Conservation (phyloP, 83 land plant genomes). For the Picea engelmannii region DNA sequence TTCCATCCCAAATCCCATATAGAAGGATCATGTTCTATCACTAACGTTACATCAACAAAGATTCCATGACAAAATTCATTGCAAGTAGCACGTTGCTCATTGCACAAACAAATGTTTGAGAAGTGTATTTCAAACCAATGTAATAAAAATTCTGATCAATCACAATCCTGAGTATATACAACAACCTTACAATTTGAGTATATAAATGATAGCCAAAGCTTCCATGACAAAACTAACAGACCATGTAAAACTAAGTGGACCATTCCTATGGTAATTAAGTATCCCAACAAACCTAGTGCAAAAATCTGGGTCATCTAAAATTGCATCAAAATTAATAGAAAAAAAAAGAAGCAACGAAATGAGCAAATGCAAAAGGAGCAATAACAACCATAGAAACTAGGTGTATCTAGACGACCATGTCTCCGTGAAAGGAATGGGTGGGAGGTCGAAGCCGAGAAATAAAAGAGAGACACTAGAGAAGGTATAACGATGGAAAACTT, state of each 20-base stretch:
- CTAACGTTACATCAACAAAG: neutral
- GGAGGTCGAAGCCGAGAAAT: neutral
- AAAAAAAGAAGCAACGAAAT: no score
- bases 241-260: constrained; percentile 27
- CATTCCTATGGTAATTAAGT: constrained; percentile 3
- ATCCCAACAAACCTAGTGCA: constrained; percentile 39
- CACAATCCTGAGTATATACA: constrained; percentile 45
- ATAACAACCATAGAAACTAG: no score
- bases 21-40: no score
- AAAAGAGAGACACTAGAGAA: neutral
- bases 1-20: no score
- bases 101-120: constrained; percentile 59
- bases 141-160: constrained; percentile 57
- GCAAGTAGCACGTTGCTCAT: constrained; percentile 15
- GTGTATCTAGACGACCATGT: neutral
- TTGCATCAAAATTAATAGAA: neutral
- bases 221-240: constrained; percentile 31
- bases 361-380: no score
- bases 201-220: constrained; percentile 19
- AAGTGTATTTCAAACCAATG: constrained; percentile 45
- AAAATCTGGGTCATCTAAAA: constrained; percentile 28
- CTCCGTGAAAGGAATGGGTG: neutral
- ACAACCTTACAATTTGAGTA: neutral
- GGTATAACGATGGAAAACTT: neutral
- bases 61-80: constrained; percentile 1